Conservation (phyloP, 441 rosid species). For the Raphanus hybrid region DNA sequence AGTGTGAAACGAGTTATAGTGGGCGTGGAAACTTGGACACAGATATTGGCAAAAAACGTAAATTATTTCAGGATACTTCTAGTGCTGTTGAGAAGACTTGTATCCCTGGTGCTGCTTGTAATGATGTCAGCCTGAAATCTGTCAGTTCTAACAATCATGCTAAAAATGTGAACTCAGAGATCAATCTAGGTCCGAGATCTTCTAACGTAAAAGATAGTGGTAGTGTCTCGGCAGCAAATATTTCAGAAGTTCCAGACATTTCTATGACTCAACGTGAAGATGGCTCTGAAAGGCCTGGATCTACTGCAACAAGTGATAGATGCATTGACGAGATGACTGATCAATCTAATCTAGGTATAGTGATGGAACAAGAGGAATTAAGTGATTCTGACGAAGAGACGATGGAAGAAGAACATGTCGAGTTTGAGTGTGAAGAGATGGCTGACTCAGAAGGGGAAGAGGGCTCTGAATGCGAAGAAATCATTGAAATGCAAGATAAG, state of each 20-base stretch:
- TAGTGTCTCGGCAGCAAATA: constrained; percentile 46
- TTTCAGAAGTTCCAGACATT: constrained; percentile 40
- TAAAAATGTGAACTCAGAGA: constrained; percentile 71
- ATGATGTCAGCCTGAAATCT: constrained; percentile 40
- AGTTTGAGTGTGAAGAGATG: constrained; percentile 99
- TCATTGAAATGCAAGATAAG: constrained; percentile 57
- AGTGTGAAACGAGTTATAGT: constrained; percentile 47
- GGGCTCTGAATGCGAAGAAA: constrained; percentile 57
- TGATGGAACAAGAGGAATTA: constrained; percentile 98
- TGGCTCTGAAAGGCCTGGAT: constrained; percentile 44
- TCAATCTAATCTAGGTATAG: constrained; percentile 78
- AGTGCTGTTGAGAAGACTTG: constrained; percentile 46
- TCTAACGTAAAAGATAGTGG: constrained; percentile 47
- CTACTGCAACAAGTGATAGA: constrained; percentile 44
- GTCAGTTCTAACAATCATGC: constrained; percentile 48
- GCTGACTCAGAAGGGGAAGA: constrained; percentile 96
- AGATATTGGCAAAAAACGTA: constrained; percentile 46
- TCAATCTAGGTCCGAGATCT: constrained; percentile 74
- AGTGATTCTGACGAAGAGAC: constrained; percentile 95
- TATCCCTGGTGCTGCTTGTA: constrained; percentile 36
- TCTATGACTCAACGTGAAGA: constrained; percentile 30
- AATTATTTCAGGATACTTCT: constrained; percentile 48
- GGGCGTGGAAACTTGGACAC: constrained; percentile 43
- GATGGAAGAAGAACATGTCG: constrained; percentile 89
- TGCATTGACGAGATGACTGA: constrained; percentile 54